A percentile compares a stretch with the other conserved stretches of the same genome.
Evolutionary conservation across 305 asterid genomes (phyloP).

Genomic region (Fraxinus baroniana): DNA sequence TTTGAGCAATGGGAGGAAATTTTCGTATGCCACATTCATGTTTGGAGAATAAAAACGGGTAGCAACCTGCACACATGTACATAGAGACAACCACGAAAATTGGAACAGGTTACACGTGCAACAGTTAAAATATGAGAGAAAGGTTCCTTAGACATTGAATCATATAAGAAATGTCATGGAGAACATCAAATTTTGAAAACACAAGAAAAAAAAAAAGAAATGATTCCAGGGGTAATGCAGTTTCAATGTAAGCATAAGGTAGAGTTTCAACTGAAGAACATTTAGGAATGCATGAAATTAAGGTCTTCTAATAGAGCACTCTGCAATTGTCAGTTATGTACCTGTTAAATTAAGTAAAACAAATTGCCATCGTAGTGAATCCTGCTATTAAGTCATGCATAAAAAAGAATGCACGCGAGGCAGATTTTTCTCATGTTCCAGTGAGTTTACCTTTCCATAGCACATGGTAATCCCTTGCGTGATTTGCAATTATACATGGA

Average conservation of each 20-base stretch:
- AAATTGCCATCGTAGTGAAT: background rate
- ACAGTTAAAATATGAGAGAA: conserved; percentile 3
- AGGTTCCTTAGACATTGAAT: conserved; percentile 16
- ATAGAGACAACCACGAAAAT: conserved; percentile 32
- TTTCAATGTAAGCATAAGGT: background rate
- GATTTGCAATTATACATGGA: background rate
- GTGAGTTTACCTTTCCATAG: background rate
- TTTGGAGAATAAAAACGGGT: conserved; percentile 87
- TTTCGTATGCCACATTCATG: conserved; percentile 72
- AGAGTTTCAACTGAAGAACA: background rate
- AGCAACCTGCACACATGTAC: conserved; percentile 72
- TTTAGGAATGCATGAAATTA: background rate
- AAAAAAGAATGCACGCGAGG: background rate
- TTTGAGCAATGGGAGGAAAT: conserved; percentile 88
- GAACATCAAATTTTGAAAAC: background rate
- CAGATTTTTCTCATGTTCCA: background rate
- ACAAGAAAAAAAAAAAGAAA: background rate
- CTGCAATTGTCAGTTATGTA: background rate
- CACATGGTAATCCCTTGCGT: background rate
- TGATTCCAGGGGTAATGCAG: background rate
- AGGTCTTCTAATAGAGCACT: background rate
- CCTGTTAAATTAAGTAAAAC: background rate
- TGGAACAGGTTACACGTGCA: conserved; percentile 11
- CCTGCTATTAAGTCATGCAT: background rate
- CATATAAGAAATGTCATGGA: background rate